Base-by-base conservation (phyloP, 257 asterid species). In the Solanum ahanhuiri region DNA sequence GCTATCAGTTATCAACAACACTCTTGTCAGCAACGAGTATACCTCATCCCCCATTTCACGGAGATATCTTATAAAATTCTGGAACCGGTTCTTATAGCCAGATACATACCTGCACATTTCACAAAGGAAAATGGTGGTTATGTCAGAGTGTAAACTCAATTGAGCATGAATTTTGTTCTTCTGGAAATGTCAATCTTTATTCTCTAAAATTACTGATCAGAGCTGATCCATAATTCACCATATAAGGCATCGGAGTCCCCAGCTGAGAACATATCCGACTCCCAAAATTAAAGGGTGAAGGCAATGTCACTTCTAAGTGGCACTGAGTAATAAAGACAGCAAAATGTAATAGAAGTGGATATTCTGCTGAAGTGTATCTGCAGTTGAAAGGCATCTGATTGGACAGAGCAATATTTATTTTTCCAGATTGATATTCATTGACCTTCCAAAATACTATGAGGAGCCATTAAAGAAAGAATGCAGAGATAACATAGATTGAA, bases 1-100 rank as follows among this genome's bases (percentile, higher is more conserved):
- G 39, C 11, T 81, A 48, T 81, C 43, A 81, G 67, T 81, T 25
- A 81, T 48, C 30, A 48, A 81, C 28, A 48, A 81, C 39, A 45
- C 67, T 48, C 69, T 48, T 30, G 67, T 48, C 30, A 85, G 60
- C 69, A n/a, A 88, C 25, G 67, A 77, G 72, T 86, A 85, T 90
- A 97, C 99, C 99, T 97, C 99, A 89, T 97, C 99, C 51, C 99
- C 99, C 99, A 97, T 95, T 89, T 97, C 99, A 11, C 98, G 97
- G 70, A 97, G 93, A 93, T 97, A 95, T 90, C 87, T 94, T 81
- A 97, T 97, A 91, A 97, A 97, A 91, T 95, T 97, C 94, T 97
- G 99, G 93, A 97, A 97, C 89, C 99, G 92, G 90, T 97, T 97
- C 84, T 97, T 97, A 79, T 97, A 97, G 88, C 99, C 99, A 70